Evolutionary conservation across 2,329 filamentous ascomycete species (phyloP).

Genomic region (Colletotrichum truncatum): DNA sequence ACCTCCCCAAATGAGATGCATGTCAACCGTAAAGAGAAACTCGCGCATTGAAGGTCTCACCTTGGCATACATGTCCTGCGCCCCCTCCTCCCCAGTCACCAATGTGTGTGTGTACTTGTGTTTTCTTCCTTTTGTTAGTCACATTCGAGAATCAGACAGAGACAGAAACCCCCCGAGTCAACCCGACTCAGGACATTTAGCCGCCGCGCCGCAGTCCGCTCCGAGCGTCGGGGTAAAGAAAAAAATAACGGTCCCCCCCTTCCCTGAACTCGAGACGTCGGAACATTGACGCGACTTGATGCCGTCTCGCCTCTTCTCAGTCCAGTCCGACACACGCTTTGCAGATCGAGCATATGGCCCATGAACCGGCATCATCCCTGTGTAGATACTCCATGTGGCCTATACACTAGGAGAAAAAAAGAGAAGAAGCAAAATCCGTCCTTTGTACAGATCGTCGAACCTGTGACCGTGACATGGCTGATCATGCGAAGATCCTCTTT

Average conservation of each 20-base stretch:
- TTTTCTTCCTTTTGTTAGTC: too few relatives aligned
- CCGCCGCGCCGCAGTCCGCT: background rate
- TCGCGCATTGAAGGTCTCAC: conserved; percentile 1
- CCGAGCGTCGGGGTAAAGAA: too few relatives aligned
- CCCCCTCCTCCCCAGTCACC: too few relatives aligned
- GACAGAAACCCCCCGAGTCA: too few relatives aligned
- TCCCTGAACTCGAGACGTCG: conserved; percentile 23
- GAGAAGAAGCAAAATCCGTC: background rate
- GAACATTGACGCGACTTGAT: conserved; percentile 14
- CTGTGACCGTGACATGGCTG: conserved; percentile 21
- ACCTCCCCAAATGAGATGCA: conserved; percentile 8
- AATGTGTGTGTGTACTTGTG: too few relatives aligned
- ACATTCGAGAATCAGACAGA: too few relatives aligned
- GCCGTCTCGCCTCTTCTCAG: conserved; percentile 8
- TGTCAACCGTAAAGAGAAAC: conserved; percentile 10
- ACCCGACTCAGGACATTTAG: background rate
- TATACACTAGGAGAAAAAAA: too few relatives aligned
- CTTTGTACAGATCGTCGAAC: conserved; percentile 8
- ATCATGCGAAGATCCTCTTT: background rate
- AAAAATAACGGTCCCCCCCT: background rate
- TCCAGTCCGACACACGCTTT: background rate
- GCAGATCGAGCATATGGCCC: background rate
- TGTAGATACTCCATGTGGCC: too few relatives aligned
- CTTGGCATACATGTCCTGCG: conserved; percentile 13
- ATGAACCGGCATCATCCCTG: background rate